phyloP scores from a whole-genome alignment of 1,284 basidiomycete genomes.

The Termitomyces sp. region DNA sequence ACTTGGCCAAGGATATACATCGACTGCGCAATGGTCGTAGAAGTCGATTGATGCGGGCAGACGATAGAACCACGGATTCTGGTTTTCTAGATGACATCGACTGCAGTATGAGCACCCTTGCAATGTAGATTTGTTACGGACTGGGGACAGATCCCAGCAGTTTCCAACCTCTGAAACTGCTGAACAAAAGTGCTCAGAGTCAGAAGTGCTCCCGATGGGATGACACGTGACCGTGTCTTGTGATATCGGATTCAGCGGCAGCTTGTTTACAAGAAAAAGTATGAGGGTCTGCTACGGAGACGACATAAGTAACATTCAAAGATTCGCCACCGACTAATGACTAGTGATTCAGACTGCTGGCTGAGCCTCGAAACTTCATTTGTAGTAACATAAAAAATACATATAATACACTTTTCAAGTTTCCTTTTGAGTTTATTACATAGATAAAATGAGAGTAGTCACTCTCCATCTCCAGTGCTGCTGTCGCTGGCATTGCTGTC shows the following conservation, averaged over 20 bases:
- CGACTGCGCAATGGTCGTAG: slow-evolving; percentile 51
- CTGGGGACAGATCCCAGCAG: too few relatives aligned
- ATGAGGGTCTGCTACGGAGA: too few relatives aligned
- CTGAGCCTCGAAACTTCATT: too few relatives aligned
- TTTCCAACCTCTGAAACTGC: too few relatives aligned
- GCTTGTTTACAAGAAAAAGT: too few relatives aligned
- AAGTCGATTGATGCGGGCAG: slow-evolving; percentile 42
- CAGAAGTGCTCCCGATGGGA: too few relatives aligned
- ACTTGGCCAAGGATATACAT: slow-evolving; percentile 37
- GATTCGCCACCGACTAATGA: too few relatives aligned
- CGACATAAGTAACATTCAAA: too few relatives aligned
- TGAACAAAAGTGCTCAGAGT: too few relatives aligned
- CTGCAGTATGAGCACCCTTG: background rate
- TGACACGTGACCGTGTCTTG: background rate
- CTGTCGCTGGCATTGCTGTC: slow-evolving; percentile 77
- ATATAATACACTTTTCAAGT: background rate
- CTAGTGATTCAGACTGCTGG: background rate
- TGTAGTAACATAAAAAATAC: background rate
- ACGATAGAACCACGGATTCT: slow-evolving; percentile 16
- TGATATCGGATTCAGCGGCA: too few relatives aligned
- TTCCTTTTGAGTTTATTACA: background rate
- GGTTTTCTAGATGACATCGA: slow-evolving; percentile 8
- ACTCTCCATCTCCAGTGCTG: slow-evolving; percentile 31
- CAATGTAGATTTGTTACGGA: background rate
- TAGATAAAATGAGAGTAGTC: too few relatives aligned